Conservation (phyloP, 2,329 filamentous ascomycete species). For the Tolypocladium tropicale region DNA sequence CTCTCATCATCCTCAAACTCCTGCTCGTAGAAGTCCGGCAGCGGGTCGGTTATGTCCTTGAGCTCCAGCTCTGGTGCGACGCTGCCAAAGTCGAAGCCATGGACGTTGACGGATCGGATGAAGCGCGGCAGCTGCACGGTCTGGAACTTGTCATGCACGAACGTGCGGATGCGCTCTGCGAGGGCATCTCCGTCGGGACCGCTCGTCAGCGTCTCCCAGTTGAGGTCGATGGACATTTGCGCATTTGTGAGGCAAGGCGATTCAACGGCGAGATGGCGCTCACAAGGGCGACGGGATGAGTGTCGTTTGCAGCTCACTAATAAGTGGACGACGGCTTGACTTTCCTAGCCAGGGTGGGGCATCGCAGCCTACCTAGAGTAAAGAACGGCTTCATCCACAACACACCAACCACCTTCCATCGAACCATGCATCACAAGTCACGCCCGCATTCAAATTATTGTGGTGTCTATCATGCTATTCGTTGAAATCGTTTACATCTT, state of each 20-base stretch:
- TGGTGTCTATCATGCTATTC: neutral
- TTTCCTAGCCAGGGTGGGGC: neutral
- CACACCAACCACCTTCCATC: neutral
- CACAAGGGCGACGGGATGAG: neutral
- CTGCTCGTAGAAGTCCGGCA: slow-evolving; percentile 93
- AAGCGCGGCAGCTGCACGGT: slow-evolving; percentile 84
- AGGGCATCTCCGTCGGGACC: slow-evolving; percentile 80
- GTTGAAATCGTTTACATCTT: neutral
- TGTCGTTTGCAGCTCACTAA: neutral
- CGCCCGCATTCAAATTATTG: neutral
- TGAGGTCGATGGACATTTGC: slow-evolving; percentile 90
- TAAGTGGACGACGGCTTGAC: neutral
- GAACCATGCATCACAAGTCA: neutral
- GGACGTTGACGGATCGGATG: slow-evolving; percentile 91
- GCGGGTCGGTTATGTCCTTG: slow-evolving; percentile 92
- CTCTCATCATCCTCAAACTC: slow-evolving; percentile 46
- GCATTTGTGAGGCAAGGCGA: neutral
- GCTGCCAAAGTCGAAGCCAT: slow-evolving; percentile 85
- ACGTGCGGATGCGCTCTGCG: slow-evolving; percentile 77
- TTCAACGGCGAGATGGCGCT: neutral
- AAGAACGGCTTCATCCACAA: neutral
- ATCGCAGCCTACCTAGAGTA: neutral
- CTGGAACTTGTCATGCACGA: slow-evolving; percentile 95
- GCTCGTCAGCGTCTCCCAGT: slow-evolving; percentile 86
- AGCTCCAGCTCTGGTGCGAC: slow-evolving; percentile 79